Conservation (phyloP, 208 protist genomes). For the Crithidia thermophila region DNA sequence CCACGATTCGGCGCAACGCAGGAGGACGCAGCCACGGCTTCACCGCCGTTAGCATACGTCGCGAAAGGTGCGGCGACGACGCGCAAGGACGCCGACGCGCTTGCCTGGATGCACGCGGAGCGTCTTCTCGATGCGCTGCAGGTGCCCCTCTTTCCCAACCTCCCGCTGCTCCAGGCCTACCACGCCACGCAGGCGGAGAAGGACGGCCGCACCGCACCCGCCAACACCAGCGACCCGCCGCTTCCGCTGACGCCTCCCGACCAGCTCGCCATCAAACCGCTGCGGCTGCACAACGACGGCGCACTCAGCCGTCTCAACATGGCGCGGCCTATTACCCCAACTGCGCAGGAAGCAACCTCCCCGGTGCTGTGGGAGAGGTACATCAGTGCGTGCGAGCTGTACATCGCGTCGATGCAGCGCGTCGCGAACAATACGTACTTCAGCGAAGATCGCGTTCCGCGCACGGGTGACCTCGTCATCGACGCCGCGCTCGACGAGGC, state of each 20-base stretch:
- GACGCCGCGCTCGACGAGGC: conserved; percentile 68
- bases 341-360: not conserved
- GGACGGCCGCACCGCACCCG: conserved; percentile 50
- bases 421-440: conserved; percentile 58
- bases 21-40: not conserved
- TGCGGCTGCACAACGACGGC: conserved; percentile 12
- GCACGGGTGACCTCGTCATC: conserved; percentile 59
- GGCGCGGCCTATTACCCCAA: not conserved
- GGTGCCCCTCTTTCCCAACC: conserved; percentile 83
- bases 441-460: conserved; percentile 59
- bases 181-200: conserved; percentile 53
- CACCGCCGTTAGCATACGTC: conserved; percentile 7
- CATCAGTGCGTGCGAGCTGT: conserved; percentile 58
- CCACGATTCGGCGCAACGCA: conserved; percentile 19
- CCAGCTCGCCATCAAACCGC: conserved; percentile 5
- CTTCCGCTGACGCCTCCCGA: not conserved
- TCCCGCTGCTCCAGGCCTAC: conserved; percentile 75
- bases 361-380: conserved; percentile 62
- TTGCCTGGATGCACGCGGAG: conserved; percentile 92
- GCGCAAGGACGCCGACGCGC: conserved; percentile 82
- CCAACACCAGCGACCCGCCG: conserved; percentile 11
- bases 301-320: not conserved
- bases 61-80: conserved; percentile 67
- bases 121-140: conserved; percentile 68
- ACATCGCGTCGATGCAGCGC: conserved; percentile 53